These are phyloP conservation scores for Malassezia psittaci DNA, from an alignment of 1,284 basidiomycete species.

Conservation along the genomic window DNA sequence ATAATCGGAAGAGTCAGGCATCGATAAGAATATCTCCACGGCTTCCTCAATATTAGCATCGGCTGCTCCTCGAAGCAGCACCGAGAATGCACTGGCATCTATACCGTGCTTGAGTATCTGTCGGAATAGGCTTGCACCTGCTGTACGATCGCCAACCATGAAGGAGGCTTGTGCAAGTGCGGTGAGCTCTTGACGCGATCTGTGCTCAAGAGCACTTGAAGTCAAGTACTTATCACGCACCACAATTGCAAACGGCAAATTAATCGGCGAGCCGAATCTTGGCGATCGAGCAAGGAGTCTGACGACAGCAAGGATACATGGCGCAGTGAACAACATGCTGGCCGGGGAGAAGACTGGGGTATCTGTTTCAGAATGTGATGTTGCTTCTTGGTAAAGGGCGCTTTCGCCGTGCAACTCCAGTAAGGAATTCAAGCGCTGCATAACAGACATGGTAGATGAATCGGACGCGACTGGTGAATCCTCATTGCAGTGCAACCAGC, in stretches of 20 bases:
- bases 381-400: no score
- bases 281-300: conserved; percentile 1
- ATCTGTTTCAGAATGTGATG: background rate
- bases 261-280: background rate
- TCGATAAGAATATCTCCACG: background rate
- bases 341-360: background rate
- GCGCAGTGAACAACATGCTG: background rate
- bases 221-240: conserved; percentile 13
- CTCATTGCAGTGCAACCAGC: background rate
- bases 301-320: conserved; percentile 11
- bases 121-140: background rate
- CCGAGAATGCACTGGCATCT: conserved; percentile 11
- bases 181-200: conserved; percentile 7
- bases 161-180: conserved; percentile 14
- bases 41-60: conserved; percentile 1
- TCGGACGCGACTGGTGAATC: background rate
- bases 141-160: conserved; percentile 1
- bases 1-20: background rate
- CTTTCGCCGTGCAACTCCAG: background rate
- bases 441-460: background rate
- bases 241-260: background rate
- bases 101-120: background rate
- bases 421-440: background rate
- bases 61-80: conserved; percentile 9
- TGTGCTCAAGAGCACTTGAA: background rate